Percentiles rank a stretch among this genome's conserved stretches.
These are phyloP conservation scores for Knoxia roxburghii DNA, from an alignment of 257 asterid genomes.

Conservation along the genomic window DNA sequence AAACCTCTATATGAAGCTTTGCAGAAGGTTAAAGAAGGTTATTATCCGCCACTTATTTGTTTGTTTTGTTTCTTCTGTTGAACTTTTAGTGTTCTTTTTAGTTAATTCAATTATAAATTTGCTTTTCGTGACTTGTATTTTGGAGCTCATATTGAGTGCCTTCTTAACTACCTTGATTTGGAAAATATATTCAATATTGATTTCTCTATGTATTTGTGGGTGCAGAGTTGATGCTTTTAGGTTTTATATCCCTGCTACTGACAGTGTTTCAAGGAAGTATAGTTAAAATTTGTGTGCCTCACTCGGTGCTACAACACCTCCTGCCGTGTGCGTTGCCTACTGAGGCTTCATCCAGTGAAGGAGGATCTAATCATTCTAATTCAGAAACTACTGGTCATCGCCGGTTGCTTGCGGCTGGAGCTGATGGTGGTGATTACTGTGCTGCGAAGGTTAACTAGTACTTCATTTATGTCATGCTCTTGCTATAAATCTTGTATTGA, in stretches of 20 bases:
- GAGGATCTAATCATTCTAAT: conserved; percentile 15
- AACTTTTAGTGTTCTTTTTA: not conserved
- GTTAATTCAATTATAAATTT: not conserved
- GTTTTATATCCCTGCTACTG: conserved; percentile 41
- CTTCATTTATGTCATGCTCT: not conserved
- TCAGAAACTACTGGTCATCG: conserved; percentile 19
- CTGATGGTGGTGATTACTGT: conserved; percentile 25
- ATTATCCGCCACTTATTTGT: not conserved
- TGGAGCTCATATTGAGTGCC: no score
- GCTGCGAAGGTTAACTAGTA: conserved; percentile 22
- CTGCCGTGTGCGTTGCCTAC: conserved; percentile 29
- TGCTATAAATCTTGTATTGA: not conserved
- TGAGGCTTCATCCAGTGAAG: conserved; percentile 16
- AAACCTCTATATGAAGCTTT: conserved; percentile 40
- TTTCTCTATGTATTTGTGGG: not conserved
- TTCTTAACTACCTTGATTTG: not conserved
- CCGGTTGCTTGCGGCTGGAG: conserved; percentile 26
- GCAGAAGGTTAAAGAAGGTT: conserved; percentile 47
- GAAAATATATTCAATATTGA: conserved; percentile 3
- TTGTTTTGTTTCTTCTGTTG: not conserved
- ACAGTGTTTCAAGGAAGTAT: conserved; percentile 33
- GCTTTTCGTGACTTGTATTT: not conserved
- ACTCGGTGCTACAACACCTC: conserved; percentile 22
- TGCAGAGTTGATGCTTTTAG: conserved; percentile 55
- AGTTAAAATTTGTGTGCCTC: conserved; percentile 31